Percentiles rank a stretch among this genome's conserved stretches.
phyloP scores from a whole-genome alignment of 1,284 basidiomycete genomes.

The Ganoderma lingzhi region DNA sequence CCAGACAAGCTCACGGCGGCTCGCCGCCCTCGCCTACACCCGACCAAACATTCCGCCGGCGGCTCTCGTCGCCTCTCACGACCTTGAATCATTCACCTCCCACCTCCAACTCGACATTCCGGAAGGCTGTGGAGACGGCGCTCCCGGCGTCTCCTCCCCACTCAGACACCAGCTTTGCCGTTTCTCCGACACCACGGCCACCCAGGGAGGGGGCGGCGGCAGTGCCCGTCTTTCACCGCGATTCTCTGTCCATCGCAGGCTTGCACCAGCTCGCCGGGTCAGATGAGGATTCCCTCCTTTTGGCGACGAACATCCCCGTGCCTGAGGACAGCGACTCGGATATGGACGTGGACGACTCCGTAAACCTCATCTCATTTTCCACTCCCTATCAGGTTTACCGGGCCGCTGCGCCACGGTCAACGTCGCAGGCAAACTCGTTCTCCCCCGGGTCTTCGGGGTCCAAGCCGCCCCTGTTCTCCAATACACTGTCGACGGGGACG shows the following conservation, averaged over 20 bases:
- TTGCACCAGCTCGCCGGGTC: slow-evolving; percentile 41
- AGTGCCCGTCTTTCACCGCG: slow-evolving; percentile 42
- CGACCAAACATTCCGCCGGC: slow-evolving; percentile 51
- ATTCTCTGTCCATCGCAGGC: slow-evolving; percentile 45
- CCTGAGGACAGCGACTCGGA: slow-evolving; percentile 79
- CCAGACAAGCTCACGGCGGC: slow-evolving; percentile 41
- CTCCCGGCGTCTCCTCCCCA: slow-evolving; percentile 54
- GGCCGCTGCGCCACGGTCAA: slow-evolving; percentile 33
- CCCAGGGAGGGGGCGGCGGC: slow-evolving; percentile 29
- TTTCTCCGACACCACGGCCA: slow-evolving; percentile 47
- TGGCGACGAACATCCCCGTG: slow-evolving; percentile 74
- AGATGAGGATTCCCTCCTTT: slow-evolving; percentile 70
- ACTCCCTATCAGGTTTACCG: slow-evolving; percentile 66
- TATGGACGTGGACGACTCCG: slow-evolving; percentile 56
- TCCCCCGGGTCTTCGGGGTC: slow-evolving; percentile 64
- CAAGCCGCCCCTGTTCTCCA: slow-evolving; percentile 57
- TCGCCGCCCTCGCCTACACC: slow-evolving; percentile 59
- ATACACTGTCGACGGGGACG: slow-evolving; percentile 58
- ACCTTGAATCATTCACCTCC: slow-evolving; percentile 45
- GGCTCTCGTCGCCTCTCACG: slow-evolving; percentile 61
- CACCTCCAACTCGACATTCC: slow-evolving; percentile 48
- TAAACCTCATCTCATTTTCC: slow-evolving; percentile 76
- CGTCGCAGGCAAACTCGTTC: slow-evolving; percentile 43
- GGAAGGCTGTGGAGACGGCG: slow-evolving; percentile 55
- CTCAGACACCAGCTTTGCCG: slow-evolving; percentile 39